Evolutionary conservation across 2,329 filamentous ascomycete genomes (phyloP).

Genomic region (Simplicillium sp.): DNA sequence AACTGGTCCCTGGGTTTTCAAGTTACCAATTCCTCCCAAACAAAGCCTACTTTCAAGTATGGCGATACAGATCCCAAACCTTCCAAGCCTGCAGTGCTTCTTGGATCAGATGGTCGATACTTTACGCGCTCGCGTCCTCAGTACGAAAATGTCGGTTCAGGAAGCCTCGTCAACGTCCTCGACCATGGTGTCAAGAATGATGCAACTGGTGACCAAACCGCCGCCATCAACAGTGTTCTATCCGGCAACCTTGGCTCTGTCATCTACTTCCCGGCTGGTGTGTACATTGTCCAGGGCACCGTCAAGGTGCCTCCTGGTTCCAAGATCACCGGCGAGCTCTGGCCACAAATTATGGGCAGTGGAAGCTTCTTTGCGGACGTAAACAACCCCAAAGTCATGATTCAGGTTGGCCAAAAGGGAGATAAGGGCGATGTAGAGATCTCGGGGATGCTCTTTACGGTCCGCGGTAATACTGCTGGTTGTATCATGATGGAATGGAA

Average conservation of each 20-base stretch:
- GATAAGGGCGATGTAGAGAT: slow-evolving; percentile 59
- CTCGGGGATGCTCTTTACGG: slow-evolving; percentile 57
- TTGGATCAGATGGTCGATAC: slow-evolving; percentile 10
- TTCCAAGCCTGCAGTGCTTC: slow-evolving; percentile 4
- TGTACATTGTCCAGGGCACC: slow-evolving; percentile 14
- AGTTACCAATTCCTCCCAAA: too few relatives aligned
- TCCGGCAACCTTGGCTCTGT: neutral
- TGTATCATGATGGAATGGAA: slow-evolving; percentile 69
- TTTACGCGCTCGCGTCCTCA: slow-evolving; percentile 19
- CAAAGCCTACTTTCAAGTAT: too few relatives aligned
- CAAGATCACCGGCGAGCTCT: slow-evolving; percentile 59
- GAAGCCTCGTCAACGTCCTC: slow-evolving; percentile 31
- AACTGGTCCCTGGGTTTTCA: too few relatives aligned
- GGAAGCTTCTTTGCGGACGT: slow-evolving; percentile 46
- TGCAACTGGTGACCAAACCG: slow-evolving; percentile 20
- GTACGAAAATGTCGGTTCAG: slow-evolving; percentile 25
- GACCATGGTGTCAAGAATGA: slow-evolving; percentile 25
- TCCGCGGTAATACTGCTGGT: slow-evolving; percentile 56
- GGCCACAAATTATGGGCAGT: slow-evolving; percentile 56
- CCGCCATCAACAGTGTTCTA: slow-evolving; percentile 14
- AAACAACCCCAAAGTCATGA: slow-evolving; percentile 52
- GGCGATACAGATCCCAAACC: too few relatives aligned
- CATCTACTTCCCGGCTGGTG: slow-evolving; percentile 15
- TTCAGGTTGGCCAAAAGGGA: slow-evolving; percentile 54
- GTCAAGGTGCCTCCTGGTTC: slow-evolving; percentile 47